Percentiles rank a stretch among this genome's conserved stretches.
phyloP scores from a whole-genome alignment of 805 yeast species.

The Candida jianshihensis region DNA sequence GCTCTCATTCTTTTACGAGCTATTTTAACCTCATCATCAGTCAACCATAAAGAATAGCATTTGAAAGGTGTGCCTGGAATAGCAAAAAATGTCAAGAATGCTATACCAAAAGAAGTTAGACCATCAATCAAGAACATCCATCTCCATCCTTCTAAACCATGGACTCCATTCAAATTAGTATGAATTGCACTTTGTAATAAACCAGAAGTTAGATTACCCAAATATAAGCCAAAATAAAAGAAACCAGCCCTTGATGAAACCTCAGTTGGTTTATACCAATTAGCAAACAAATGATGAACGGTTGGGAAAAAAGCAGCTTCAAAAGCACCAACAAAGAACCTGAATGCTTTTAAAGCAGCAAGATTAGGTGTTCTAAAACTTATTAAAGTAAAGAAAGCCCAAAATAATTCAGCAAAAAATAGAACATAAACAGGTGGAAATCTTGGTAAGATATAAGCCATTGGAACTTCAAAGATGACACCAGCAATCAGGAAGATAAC shows the following conservation, averaged over 20 bases:
- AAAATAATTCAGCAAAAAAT: conserved; percentile 51
- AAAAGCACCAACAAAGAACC: conserved; percentile 60
- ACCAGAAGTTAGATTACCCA: conserved; percentile 48
- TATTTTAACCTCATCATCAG: conserved; percentile 48
- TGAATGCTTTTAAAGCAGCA: conserved; percentile 45
- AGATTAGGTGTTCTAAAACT: conserved; percentile 43
- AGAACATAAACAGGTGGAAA: conserved; percentile 41
- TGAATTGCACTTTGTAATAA: conserved; percentile 43
- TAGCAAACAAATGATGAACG: conserved; percentile 49
- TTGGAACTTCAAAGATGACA: conserved; percentile 58
- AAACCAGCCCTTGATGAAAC: conserved; percentile 55
- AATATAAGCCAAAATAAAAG: conserved; percentile 45
- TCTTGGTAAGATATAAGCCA: conserved; percentile 50
- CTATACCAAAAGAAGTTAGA: conserved; percentile 41
- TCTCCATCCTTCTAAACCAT: conserved; percentile 50
- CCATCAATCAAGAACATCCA: conserved; percentile 56
- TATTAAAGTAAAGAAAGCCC: conserved; percentile 61
- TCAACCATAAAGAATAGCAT: conserved; percentile 43
- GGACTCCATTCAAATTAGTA: conserved; percentile 31
- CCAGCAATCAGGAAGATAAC: conserved; percentile 54
- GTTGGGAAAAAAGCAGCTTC: conserved; percentile 63
- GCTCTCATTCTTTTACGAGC: conserved; percentile 11
- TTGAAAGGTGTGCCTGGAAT: conserved; percentile 62
- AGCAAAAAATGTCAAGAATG: conserved; percentile 43
- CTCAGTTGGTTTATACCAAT: conserved; percentile 56